These are phyloP conservation scores for Metarhizium guizhouense DNA, from an alignment of 2,329 filamentous ascomycete genomes.

Conservation along the genomic window DNA sequence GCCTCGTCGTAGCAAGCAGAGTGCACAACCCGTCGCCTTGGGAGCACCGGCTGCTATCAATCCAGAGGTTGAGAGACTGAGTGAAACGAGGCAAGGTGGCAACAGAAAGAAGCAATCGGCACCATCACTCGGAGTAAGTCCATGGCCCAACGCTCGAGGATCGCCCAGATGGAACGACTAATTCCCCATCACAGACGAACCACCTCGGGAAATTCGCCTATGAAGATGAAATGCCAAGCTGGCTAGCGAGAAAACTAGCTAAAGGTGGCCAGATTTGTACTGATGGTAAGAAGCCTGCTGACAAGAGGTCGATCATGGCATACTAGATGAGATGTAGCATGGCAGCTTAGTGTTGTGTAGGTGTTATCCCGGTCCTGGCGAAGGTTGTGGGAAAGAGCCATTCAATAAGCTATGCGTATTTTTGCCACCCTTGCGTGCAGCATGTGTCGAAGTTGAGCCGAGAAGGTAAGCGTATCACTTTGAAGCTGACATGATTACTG, in stretches of 20 bases:
- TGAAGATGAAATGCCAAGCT: constrained; percentile 7
- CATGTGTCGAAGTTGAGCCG: constrained; percentile 76
- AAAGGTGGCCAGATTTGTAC: constrained; percentile 6
- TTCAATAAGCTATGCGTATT: constrained; percentile 58
- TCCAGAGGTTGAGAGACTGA: background rate
- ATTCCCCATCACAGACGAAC: constrained; percentile 6
- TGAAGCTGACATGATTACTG: background rate
- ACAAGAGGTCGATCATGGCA: background rate
- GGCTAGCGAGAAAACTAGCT: constrained; percentile 4
- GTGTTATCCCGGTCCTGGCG: constrained; percentile 53
- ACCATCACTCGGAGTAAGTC: background rate
- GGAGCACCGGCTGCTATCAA: too few relatives aligned
- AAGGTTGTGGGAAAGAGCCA: constrained; percentile 56
- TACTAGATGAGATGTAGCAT: background rate
- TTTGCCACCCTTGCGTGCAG: constrained; percentile 66
- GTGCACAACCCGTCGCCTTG: background rate
- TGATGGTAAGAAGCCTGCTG: constrained; percentile 2
- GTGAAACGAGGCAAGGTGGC: background rate
- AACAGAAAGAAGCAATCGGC: background rate
- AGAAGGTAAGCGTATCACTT: constrained; percentile 45
- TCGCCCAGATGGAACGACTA: background rate
- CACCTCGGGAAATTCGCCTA: constrained; percentile 5
- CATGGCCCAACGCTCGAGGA: background rate
- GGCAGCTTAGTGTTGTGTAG: constrained; percentile 17
- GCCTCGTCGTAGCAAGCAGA: background rate